Base-by-base conservation (phyloP, 2,329 filamentous ascomycete genomes). In the Daldinia sp. region DNA sequence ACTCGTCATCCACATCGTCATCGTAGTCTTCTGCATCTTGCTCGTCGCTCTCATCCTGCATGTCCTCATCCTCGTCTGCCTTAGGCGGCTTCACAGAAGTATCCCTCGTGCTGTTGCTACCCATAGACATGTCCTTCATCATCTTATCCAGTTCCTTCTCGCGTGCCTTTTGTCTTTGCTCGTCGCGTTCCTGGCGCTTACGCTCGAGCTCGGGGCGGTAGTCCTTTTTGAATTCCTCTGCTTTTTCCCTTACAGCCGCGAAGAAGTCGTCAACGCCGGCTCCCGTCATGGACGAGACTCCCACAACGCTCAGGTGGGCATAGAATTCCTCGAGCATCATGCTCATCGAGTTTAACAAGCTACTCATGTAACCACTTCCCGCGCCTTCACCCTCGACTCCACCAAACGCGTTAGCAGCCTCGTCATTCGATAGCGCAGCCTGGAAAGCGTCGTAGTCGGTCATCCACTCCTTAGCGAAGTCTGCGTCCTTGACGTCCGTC, bases 381-480 rank as follows among this genome's bases (percentile, higher is more conserved):
- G 90, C 88, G 10, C 88, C 87, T 6, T 87, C 87, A 46, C 86
- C 90, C 73, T 94, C 93, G 30, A 87, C 85, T 13, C 91, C 90
- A 12, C 92, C 93, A 76, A 94, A 92, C 0, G 88, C 89, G 51
- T 94, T 93, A 6, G 87, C 85, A 63, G 92, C 89, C 78, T 98
- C 93, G 76, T 98, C 96, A 28, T 88, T 83, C 55, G 89, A 88
- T 51, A 99, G 84, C 0, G 97, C 95, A 15, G 89, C 89, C 79
- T 98, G 96, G 82, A 99, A 99, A 0, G 92, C 90, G 73, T 99
- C 96, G 76, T 98, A 99, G 80, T 99, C 95, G 5, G 94, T 97
- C 96, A 99, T 99, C 96, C 97, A 99, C 78, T 98, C 94, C 82
- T 95, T 96, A 1, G 94, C 96, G 76, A 97, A 97, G 28, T 88